Evolutionary conservation across 148 eudicot species (phyloP).

Genomic region (Rhododendron vialii): DNA sequence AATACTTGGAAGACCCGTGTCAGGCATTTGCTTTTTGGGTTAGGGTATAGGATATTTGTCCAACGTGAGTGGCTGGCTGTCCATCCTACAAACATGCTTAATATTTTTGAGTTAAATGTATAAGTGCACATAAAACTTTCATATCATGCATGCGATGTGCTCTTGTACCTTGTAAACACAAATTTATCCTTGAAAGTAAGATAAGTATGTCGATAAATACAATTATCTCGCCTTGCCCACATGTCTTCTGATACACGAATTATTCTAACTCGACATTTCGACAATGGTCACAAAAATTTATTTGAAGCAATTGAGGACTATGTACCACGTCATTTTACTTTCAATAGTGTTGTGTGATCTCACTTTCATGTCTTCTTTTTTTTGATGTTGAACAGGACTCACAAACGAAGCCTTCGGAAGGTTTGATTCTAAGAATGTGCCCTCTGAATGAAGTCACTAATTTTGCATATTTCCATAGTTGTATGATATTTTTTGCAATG

Average conservation of each 20-base stretch:
- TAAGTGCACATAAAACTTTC: neutral
- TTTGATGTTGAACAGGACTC: constrained; percentile 54
- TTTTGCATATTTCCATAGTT: neutral
- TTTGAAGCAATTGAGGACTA: neutral
- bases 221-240: neutral
- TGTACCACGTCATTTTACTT: neutral
- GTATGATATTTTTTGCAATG: constrained; percentile 5
- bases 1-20: neutral
- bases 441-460: constrained; percentile 12
- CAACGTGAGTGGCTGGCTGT: neutral
- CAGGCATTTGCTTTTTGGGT: neutral
- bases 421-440: constrained; percentile 22
- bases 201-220: neutral
- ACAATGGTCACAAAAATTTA: neutral
- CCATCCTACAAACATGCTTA: neutral
- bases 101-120: neutral
- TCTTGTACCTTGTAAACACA: neutral
- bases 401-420: constrained; percentile 56
- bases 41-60: neutral
- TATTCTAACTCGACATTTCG: neutral
- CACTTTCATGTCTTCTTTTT: neutral
- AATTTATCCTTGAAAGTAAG: neutral
- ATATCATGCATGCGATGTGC: neutral
- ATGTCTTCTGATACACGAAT: neutral
- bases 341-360: neutral